Evolutionary conservation across 164 flowering plant species (phyloP).

Genomic region (Taxillus chinensis): DNA sequence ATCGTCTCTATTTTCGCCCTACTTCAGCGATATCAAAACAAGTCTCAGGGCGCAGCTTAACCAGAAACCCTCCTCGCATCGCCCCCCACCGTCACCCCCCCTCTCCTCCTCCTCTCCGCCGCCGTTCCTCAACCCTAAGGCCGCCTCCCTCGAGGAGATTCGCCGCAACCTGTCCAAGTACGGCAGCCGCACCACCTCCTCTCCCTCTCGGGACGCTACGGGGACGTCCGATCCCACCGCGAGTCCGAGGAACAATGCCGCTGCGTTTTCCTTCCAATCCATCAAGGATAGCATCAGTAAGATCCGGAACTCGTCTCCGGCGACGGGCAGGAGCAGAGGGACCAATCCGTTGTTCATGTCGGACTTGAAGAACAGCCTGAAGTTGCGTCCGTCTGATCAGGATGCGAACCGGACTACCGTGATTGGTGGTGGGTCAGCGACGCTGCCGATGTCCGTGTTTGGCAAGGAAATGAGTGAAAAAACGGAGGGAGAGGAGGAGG

Average conservation of each 20-base stretch:
- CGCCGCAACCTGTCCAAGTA: slow-evolving; percentile 43
- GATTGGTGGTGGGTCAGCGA: slow-evolving; percentile 19
- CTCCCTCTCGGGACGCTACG: slow-evolving; percentile 20
- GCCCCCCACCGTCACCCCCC: background rate
- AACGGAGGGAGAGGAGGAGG: slow-evolving; percentile 10
- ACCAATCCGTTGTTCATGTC: slow-evolving; percentile 14
- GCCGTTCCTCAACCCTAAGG: slow-evolving; percentile 12
- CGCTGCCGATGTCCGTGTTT: slow-evolving; percentile 19
- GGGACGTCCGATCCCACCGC: slow-evolving; percentile 5
- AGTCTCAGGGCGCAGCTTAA: slow-evolving; percentile 23
- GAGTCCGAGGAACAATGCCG: background rate
- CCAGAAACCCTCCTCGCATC: background rate
- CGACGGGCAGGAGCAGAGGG: background rate
- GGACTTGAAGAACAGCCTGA: slow-evolving; percentile 19
- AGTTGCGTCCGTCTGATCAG: slow-evolving; percentile 14
- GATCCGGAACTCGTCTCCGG: slow-evolving; percentile 2
- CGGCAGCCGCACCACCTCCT: slow-evolving; percentile 25
- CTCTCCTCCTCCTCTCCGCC: background rate
- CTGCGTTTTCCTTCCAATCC: slow-evolving; percentile 8
- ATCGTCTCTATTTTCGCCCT: slow-evolving; percentile 11
- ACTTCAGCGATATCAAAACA: slow-evolving; percentile 39
- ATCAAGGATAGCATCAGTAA: slow-evolving; percentile 34
- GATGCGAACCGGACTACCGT: background rate
- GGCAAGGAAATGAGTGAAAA: slow-evolving; percentile 21
- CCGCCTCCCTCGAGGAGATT: slow-evolving; percentile 34